Base-by-base conservation (phyloP, 2,329 filamentous ascomycete genomes). In the Basipetospora chlamydospora region DNA sequence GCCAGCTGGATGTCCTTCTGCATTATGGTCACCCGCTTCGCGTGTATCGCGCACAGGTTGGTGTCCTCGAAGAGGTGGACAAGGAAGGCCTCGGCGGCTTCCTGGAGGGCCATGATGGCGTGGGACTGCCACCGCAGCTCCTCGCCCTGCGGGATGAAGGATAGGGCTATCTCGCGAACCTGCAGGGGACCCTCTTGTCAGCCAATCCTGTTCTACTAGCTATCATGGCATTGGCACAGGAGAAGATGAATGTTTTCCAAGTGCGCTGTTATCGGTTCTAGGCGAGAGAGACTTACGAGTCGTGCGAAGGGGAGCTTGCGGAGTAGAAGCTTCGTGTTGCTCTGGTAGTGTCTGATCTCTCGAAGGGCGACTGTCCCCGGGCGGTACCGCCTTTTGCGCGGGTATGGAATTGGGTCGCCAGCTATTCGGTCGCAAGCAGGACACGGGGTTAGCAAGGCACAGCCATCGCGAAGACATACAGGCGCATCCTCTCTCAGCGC, bases 1-100 rank as follows among this genome's bases (percentile, higher is more conserved):
- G 88, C 88, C 42, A 96, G 71, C 61, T 95, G 88, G 49, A 98
- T 94, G 59, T 96, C 90, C 63, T 94, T 94, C 59, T 90, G 86
- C 83, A 93, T 88, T 49, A 95, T 93, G 26, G 88, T 96, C 37
- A 96, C 86, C 55, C 88, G 72, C 65, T 94, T 95, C 43, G 88
- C 90, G 60, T 96, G 88, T 49, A 96, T 87, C 43, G 88, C 90
- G 62, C 88, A 95, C 28, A 96, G 71, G 62, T 96, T 95, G 45
- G 84, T 84, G 59, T 93, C 85, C 56, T 95, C 87, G 53, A 96
- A 95, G n/a, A 96, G 66, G 53, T 93, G 87, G 41, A 96, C 82
- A 47, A 96, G 70, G 59, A 93, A 96, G 5, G 88, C 88, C 63
- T 96, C 88, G n/a, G 87, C 76, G 11, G 88, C 85, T 66, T 96